phyloP scores from a whole-genome alignment of 345 rosid genomes.

The Sapria himalayana region DNA sequence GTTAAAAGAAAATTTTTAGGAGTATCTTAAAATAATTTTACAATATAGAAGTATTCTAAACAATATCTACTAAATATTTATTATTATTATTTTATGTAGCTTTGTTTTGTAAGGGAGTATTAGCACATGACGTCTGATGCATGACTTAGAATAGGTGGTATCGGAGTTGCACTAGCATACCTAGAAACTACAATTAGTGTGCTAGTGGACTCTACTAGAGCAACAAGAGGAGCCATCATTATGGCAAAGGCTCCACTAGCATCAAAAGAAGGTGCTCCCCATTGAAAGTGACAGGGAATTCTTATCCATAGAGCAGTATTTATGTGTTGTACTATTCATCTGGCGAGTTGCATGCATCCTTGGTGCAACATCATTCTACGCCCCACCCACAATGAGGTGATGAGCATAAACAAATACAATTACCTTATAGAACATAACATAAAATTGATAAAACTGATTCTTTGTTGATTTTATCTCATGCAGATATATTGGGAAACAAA shows the following conservation, averaged over 20 bases:
- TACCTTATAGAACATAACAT: conserved; percentile 52
- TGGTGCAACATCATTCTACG: conserved; percentile 41
- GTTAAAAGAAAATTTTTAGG: too few relatives aligned
- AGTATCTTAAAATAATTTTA: too few relatives aligned
- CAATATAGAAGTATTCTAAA: too few relatives aligned
- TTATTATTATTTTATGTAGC: too few relatives aligned
- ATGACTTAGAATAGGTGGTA: conserved; percentile 88
- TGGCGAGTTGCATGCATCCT: conserved; percentile 62
- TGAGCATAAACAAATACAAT: conserved; percentile 88
- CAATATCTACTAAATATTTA: too few relatives aligned
- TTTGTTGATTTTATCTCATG: conserved; percentile 33
- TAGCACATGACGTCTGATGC: too few relatives aligned
- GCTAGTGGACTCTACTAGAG: conserved; percentile 98
- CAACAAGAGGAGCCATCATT: conserved; percentile 98
- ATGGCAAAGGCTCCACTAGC: conserved; percentile 99
- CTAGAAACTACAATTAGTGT: conserved; percentile 65
- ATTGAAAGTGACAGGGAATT: conserved; percentile 93
- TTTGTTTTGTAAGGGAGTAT: too few relatives aligned
- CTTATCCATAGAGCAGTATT: conserved; percentile 94
- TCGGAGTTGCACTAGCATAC: conserved; percentile 81
- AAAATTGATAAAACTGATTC: conserved; percentile 45
- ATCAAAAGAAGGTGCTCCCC: conserved; percentile 99
- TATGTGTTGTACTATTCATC: conserved; percentile 74
- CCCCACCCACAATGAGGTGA: conserved; percentile 85
- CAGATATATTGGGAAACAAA: conserved; percentile 70